These are phyloP conservation scores for Moniliella sp. DNA, from an alignment of 1,284 basidiomycete genomes.

Conservation along the genomic window DNA sequence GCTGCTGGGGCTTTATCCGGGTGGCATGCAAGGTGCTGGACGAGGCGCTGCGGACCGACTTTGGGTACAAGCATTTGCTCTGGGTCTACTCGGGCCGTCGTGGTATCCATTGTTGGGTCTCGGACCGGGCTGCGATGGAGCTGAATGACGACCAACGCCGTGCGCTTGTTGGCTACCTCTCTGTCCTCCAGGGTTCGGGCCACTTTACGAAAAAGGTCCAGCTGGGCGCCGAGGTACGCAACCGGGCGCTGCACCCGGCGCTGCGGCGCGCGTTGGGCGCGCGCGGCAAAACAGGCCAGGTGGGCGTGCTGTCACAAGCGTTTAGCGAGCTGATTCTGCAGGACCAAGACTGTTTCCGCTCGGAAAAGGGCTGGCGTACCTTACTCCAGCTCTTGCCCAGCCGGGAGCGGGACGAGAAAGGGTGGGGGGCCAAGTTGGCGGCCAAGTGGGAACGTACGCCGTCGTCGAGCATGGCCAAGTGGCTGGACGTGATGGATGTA, in stretches of 20 bases:
- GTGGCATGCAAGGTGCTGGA: conserved; percentile 78
- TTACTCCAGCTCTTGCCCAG: conserved; percentile 53
- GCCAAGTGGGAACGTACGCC: conserved; percentile 11
- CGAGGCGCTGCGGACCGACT: conserved; percentile 52
- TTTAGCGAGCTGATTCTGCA: conserved; percentile 54
- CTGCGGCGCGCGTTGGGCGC: conserved; percentile 23
- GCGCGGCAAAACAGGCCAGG: conserved; percentile 23
- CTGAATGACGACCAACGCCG: conserved; percentile 76
- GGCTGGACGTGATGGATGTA: conserved; percentile 43
- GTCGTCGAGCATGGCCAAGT: conserved; percentile 47
- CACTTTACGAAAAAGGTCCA: conserved; percentile 69
- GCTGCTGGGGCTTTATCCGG: conserved; percentile 86
- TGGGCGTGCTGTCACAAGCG: conserved; percentile 38
- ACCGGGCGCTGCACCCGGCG: conserved; percentile 34
- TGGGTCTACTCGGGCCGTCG: conserved; percentile 98
- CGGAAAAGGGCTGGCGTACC: conserved; percentile 50
- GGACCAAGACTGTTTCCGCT: conserved; percentile 68
- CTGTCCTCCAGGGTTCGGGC: conserved; percentile 56
- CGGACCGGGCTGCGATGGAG: conserved; percentile 63
- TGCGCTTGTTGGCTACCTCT: conserved; percentile 64
- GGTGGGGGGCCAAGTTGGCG: conserved; percentile 39
- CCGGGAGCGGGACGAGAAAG: conserved; percentile 15
- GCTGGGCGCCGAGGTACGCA: conserved; percentile 45
- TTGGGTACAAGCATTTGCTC: conserved; percentile 54
- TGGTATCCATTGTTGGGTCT: conserved; percentile 95